Conservation (phyloP, 495 filamentous ascomycete species). For the Hyphodiscus hymeniophilus region DNA sequence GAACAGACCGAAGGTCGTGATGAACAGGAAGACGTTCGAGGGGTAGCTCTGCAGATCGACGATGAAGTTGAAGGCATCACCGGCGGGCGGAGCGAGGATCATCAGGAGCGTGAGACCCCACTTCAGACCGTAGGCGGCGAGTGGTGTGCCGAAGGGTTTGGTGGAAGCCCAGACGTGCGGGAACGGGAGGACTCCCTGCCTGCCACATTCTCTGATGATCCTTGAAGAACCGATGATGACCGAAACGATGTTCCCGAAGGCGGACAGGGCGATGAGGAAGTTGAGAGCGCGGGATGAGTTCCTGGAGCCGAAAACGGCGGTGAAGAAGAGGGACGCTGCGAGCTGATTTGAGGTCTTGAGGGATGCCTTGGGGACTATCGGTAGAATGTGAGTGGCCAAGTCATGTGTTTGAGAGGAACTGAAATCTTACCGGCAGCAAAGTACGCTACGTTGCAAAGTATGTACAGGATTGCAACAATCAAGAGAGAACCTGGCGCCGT, state of each 20-base stretch:
- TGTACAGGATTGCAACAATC: slow-evolving; percentile 45
- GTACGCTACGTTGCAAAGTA: slow-evolving; percentile 55
- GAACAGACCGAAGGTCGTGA: slow-evolving; percentile 44
- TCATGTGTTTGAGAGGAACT: background rate
- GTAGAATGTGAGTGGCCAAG: background rate
- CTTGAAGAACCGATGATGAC: slow-evolving; percentile 50
- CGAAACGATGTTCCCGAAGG: slow-evolving; percentile 56
- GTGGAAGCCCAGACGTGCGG: slow-evolving; percentile 57
- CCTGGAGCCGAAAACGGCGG: slow-evolving; percentile 47
- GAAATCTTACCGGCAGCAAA: slow-evolving; percentile 37
- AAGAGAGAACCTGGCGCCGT: slow-evolving; percentile 43
- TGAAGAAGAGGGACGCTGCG: slow-evolving; percentile 52
- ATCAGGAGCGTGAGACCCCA: slow-evolving; percentile 53
- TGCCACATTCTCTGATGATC: slow-evolving; percentile 52
- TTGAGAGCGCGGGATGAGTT: slow-evolving; percentile 45
- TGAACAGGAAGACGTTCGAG: slow-evolving; percentile 41
- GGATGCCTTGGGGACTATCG: slow-evolving; percentile 40
- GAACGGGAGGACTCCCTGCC: slow-evolving; percentile 58
- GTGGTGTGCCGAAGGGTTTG: slow-evolving; percentile 52
- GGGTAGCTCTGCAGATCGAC: slow-evolving; percentile 48
- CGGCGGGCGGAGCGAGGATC: slow-evolving; percentile 58
- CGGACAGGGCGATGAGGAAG: slow-evolving; percentile 52
- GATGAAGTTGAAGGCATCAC: slow-evolving; percentile 60
- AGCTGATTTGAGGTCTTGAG: slow-evolving; percentile 43
- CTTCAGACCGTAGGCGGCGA: slow-evolving; percentile 51